These are phyloP conservation scores for Fusarium sublunatum DNA, from an alignment of 2,329 filamentous ascomycete species.

Conservation along the genomic window DNA sequence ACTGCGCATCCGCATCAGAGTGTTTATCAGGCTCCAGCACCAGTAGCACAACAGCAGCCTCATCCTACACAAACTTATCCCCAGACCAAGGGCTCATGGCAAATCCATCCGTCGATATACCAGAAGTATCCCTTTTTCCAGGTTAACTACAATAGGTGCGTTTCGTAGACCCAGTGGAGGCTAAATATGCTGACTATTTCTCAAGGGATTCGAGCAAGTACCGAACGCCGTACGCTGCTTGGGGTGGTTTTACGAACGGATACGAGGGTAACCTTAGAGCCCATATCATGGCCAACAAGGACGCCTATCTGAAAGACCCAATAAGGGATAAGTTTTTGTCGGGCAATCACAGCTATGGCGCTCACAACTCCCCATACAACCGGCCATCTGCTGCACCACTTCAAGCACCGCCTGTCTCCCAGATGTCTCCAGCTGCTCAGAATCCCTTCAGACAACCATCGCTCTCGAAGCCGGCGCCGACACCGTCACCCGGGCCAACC, in stretches of 20 bases:
- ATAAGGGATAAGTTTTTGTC: conserved; percentile 9
- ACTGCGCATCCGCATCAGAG: conserved; percentile 6
- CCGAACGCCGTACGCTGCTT: conserved; percentile 67
- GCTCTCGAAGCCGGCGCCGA: conserved; percentile 6
- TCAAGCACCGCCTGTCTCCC: conserved; percentile 1
- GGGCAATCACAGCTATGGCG: conserved; percentile 1
- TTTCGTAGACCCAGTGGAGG: neutral
- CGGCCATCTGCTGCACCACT: neutral
- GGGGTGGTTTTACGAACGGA: conserved; percentile 70
- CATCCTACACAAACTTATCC: conserved; percentile 21
- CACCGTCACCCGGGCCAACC: neutral
- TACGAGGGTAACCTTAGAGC: conserved; percentile 65
- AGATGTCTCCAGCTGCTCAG: conserved; percentile 5
- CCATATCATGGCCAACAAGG: conserved; percentile 55
- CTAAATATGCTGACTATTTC: conserved; percentile 29
- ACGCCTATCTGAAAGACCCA: conserved; percentile 47
- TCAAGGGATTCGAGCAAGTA: conserved; percentile 66
- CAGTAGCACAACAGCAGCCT: conserved; percentile 22
- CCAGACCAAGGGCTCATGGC: conserved; percentile 49
- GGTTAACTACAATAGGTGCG: conserved; percentile 68
- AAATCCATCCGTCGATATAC: conserved; percentile 56
- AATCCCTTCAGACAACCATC: conserved; percentile 23
- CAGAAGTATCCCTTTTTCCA: conserved; percentile 70
- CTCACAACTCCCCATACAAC: conserved; percentile 12
- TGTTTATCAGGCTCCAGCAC: conserved; percentile 12